Evolutionary conservation across 2,329 filamentous ascomycete genomes (phyloP).

Genomic region (Xylaria sp.): DNA sequence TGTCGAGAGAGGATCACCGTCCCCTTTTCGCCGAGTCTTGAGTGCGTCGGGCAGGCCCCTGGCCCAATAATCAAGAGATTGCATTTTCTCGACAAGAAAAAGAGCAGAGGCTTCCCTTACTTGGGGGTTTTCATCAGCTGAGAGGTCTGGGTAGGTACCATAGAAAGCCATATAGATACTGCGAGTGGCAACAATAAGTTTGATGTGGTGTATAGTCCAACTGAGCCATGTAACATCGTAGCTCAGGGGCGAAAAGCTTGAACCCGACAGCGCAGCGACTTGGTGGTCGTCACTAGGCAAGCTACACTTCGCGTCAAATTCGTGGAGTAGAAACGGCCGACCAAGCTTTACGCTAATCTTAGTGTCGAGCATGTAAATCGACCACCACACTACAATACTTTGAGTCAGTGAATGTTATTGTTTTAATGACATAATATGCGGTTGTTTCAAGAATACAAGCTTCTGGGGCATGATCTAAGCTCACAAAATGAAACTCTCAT

Average conservation of each 20-base stretch:
- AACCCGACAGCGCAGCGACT: constrained; percentile 45
- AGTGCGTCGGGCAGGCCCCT: constrained; percentile 51
- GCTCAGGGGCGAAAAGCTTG: constrained; percentile 47
- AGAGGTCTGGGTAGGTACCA: constrained; percentile 44
- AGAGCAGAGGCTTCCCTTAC: constrained; percentile 43
- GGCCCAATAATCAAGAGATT: constrained; percentile 50
- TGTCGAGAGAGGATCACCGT: constrained; percentile 49
- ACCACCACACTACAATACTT: constrained; percentile 58
- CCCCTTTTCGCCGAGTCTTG: constrained; percentile 47
- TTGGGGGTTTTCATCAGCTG: constrained; percentile 34
- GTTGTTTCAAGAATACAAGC: no score
- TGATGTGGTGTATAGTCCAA: constrained; percentile 51
- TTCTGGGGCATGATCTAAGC: no score
- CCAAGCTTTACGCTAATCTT: constrained; percentile 59
- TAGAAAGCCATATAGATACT: constrained; percentile 52
- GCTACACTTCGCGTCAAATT: constrained; percentile 49
- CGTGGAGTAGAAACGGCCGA: constrained; percentile 53
- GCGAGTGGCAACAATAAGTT: constrained; percentile 49
- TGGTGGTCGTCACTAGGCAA: constrained; percentile 53
- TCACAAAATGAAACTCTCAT: no score
- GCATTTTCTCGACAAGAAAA: constrained; percentile 30
- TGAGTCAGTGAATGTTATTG: no score
- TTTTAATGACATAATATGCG: no score
- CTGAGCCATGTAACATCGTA: constrained; percentile 53
- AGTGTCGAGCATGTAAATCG: constrained; percentile 59